Evolutionary conservation across 1,284 basidiomycete species (phyloP).

Genomic region (Neolentinus lepideus): DNA sequence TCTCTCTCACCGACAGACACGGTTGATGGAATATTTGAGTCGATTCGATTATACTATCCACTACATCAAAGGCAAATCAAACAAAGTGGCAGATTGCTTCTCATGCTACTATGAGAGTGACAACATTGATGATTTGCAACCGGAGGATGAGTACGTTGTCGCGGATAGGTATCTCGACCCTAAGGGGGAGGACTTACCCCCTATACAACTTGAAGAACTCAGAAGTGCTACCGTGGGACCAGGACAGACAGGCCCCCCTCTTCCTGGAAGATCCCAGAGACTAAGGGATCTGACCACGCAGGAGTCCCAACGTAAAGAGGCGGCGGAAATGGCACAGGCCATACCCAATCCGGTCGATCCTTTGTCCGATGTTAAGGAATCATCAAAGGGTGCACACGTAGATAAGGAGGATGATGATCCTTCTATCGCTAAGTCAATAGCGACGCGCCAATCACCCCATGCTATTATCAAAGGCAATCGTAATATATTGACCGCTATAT

Average conservation of each 20-base stretch:
- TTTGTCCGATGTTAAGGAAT: neutral
- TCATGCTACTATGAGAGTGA: conserved; percentile 1
- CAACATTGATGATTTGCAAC: neutral
- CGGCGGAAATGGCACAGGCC: neutral
- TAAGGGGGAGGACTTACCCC: conserved; percentile 10
- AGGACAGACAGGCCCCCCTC: neutral
- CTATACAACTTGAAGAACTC: neutral
- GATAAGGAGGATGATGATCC: neutral
- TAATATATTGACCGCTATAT: neutral
- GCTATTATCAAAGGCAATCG: neutral
- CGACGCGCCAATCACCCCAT: neutral
- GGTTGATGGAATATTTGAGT: conserved; percentile 2
- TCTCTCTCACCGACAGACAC: too few relatives aligned
- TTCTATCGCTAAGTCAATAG: neutral
- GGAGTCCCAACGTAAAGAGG: neutral
- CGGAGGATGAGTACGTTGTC: conserved; percentile 5
- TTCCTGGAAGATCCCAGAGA: neutral
- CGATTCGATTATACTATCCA: conserved; percentile 1
- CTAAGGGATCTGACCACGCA: neutral
- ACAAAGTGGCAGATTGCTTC: conserved; percentile 3
- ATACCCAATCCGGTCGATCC: neutral
- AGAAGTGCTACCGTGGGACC: neutral
- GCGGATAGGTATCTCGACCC: conserved; percentile 8
- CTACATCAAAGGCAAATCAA: neutral
- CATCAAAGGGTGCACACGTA: neutral